Base-by-base conservation (phyloP, 2,329 filamentous ascomycete genomes). In the Colletotrichum musicola region DNA sequence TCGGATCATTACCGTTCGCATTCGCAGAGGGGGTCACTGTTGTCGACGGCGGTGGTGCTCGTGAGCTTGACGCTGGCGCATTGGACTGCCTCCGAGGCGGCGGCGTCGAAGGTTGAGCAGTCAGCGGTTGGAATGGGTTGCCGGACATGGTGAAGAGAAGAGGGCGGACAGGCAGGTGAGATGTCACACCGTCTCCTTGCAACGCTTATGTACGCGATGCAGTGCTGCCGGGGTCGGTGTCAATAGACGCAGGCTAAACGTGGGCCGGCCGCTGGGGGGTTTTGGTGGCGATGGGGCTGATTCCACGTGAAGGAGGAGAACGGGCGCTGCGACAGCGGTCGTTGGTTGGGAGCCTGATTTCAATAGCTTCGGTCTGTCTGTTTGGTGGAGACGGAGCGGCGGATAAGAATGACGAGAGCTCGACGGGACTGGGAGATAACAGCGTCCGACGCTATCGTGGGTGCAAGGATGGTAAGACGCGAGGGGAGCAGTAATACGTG, bases 51-150 rank as follows among this genome's bases (percentile, higher is more conserved):
- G 66, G 64, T 47, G 67, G 51, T 63, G 63, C 53, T 55, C 57
- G 47, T 27, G 67, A 73, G 47, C 58, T 72, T 27, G 71, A 62
- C 7, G 71, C 62, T 20, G 55, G 68, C 27, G 61, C 68, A 30
- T 62, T 63, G 47, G 64, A 53, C 16, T 51, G 64, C 22, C 67
- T 68, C 27, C 30, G 51, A 42, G 67, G 53, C n/a, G 63, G 46
- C 35, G 64, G 42, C 13, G 67, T 50, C 51, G 57, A 64, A n/a
- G 68, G 46, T 44, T 68, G 66, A 35, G 67, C 51, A 47, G 69
- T 72, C 44, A 78, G 69, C 12, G 76, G 72, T 46, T 72, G 70
- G 64, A 78, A 79, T 46, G 71, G 77, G 69, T 75, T 79, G 74
- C 72, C 75, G n/a, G 77, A 72, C 79, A 78, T 79, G 46, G 27